Conservation (phyloP, 176 grass and related monocot species). For the Secale cereale region DNA sequence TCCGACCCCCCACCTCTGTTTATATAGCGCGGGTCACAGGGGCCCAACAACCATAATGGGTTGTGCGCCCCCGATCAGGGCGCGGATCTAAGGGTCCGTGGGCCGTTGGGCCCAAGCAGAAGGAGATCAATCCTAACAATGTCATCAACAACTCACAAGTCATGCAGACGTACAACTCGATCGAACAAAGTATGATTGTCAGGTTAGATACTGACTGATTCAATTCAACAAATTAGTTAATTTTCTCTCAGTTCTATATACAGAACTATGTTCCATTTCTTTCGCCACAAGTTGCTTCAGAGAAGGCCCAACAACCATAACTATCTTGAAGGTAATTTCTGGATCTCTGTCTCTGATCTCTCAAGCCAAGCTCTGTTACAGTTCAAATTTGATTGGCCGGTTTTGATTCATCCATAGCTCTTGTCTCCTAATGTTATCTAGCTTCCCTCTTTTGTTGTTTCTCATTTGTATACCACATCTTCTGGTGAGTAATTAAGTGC, state of each 20-base stretch:
- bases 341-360: neutral
- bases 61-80: no score
- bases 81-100: no score
- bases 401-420: neutral
- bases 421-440: neutral
- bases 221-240: neutral
- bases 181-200: no score
- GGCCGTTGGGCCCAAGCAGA: no score
- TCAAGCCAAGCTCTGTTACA: neutral
- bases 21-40: no score
- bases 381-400: neutral
- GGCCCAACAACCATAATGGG: no score
- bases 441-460: neutral
- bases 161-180: neutral
- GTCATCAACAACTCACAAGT: neutral
- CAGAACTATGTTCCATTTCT: neutral
- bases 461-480: neutral
- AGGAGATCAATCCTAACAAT: no score
- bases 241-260: neutral
- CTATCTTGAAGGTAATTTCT: neutral
- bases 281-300: neutral
- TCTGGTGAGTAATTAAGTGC: no score
- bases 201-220: neutral
- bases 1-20: no score
- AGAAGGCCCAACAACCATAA: neutral